A percentile compares a stretch with the other conserved stretches of the same genome.
phyloP scores from a whole-genome alignment of 305 asterid genomes.

The Fraxinus platypoda region DNA sequence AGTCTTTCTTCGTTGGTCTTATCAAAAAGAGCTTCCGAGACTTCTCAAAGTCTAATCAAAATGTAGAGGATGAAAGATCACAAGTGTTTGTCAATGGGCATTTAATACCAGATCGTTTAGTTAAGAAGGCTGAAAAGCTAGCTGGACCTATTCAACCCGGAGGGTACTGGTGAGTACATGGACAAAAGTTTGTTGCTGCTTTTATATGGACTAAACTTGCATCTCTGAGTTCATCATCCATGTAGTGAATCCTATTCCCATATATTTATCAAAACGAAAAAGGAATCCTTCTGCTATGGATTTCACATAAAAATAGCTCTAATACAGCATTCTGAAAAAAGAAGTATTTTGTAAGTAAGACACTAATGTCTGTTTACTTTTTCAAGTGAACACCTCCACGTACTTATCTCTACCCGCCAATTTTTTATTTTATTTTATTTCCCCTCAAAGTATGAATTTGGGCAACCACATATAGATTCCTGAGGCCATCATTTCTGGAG shows the following conservation, averaged over 20 bases:
- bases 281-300: background rate
- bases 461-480: too few species aligned
- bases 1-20: constrained; percentile 67
- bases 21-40: constrained; percentile 64
- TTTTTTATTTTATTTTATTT: too few species aligned
- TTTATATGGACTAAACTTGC: constrained; percentile 12
- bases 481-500: too few species aligned
- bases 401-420: constrained; percentile 4
- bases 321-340: background rate
- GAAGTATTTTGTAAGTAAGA: background rate
- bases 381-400: background rate
- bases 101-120: constrained; percentile 51
- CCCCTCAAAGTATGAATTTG: too few species aligned
- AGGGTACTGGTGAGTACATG: constrained; percentile 63
- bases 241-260: background rate
- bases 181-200: constrained; percentile 6
- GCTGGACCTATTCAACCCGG: constrained; percentile 89
- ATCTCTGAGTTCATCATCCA: background rate
- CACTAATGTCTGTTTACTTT: background rate
- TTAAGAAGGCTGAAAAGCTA: constrained; percentile 79
- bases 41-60: constrained; percentile 49
- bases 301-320: background rate
- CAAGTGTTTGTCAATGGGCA: constrained; percentile 71
- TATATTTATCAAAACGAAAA: background rate
- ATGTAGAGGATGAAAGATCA: constrained; percentile 46